Base-by-base conservation (phyloP, 2,329 filamentous ascomycete species). In the Fusarium domesticum region DNA sequence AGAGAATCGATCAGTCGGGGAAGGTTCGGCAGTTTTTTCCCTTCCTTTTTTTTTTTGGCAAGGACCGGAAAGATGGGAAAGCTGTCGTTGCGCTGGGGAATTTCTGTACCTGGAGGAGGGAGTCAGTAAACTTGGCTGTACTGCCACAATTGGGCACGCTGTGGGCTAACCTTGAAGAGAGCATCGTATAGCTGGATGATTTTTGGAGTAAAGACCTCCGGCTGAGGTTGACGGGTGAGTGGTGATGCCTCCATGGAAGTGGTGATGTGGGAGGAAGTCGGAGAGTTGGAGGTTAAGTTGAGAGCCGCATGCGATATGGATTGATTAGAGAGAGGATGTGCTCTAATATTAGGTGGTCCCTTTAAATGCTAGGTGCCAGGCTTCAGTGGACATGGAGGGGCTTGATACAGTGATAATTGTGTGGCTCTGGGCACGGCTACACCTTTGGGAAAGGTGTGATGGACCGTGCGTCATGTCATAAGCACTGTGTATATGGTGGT, bases 201-300 rank as follows among this genome's bases (percentile, higher is more conserved):
- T 73, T 98, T 98, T 42, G 88, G 92, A 70, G 95, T 87, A 66
- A 98, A 96, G 32, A 85, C 81, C 67, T 95, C 87, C 42, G 92
- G 93, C 61, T 89, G 82, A 69, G 83, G 82, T 76, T 96, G 90
- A 70, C 95, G 90, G 45, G 91, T 96, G 64, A 98, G 80, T 53
- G 93, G 93, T 65, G 92, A 97, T 59, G 84, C 79, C 74, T 95
- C 89, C 89, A 95, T 95, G 53, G 45, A 54, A 56, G 17, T 36
- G 42, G 33, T 32, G 49, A 28, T 52, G 43, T 33, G 18, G 39
- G 32, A 46, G 37, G 47, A 51, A 39, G 28, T 16, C 18, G 23
- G 17, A 15, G 18, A 16, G 35, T 28, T n/a, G 28, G n/a, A 19
- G 35, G 35, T 17, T 17, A 28, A 17, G 42, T 34, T 30, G 45